Percentiles rank a stretch among this genome's conserved stretches.
Conservation (phyloP, 208 protist species). For the Trypanosomatidae sp. region DNA sequence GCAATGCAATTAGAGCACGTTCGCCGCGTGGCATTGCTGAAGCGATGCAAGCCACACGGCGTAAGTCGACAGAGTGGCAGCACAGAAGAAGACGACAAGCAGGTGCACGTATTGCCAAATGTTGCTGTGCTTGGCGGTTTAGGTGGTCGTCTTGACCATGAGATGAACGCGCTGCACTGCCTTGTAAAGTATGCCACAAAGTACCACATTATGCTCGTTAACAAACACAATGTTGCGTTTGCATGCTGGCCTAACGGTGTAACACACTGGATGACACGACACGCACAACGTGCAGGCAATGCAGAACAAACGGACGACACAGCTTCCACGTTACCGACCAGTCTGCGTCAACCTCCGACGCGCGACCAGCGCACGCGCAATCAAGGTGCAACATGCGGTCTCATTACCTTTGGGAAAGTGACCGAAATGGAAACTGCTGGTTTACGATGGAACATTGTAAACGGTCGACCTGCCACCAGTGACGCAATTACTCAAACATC, state of each 20-base stretch:
- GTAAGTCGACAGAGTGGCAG: background rate
- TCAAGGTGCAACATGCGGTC: constrained; percentile 22
- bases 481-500: constrained; percentile 29
- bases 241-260: constrained; percentile 57
- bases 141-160: constrained; percentile 72
- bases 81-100: background rate
- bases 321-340: background rate
- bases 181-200: constrained; percentile 13
- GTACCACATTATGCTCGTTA: constrained; percentile 24
- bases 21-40: background rate
- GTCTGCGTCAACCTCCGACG: background rate
- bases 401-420: constrained; percentile 42
- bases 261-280: constrained; percentile 23
- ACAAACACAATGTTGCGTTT: constrained; percentile 39
- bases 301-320: background rate
- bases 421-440: constrained; percentile 57
- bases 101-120: constrained; percentile 28
- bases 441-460: constrained; percentile 53
- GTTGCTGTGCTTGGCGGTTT: constrained; percentile 40
- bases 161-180: constrained; percentile 22
- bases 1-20: background rate
- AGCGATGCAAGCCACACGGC: background rate
- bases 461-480: constrained; percentile 14
- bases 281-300: background rate
- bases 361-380: background rate